These are phyloP conservation scores for Aegilops longissima DNA, from an alignment of 176 grass and related monocot species.

Conservation along the genomic window DNA sequence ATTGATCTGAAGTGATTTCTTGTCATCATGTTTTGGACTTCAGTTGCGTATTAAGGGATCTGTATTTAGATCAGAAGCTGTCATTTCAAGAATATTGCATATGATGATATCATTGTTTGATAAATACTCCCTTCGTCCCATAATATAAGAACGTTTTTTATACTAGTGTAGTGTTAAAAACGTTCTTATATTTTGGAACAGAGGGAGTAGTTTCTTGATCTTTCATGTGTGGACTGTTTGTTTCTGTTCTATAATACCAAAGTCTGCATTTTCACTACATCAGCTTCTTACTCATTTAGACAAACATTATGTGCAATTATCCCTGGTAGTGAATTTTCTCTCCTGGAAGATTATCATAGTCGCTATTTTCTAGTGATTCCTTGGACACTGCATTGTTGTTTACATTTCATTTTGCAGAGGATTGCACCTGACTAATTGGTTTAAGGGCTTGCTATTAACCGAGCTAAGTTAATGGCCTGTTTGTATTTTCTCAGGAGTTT, in stretches of 20 bases:
- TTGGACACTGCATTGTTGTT: no score
- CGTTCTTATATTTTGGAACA: no score
- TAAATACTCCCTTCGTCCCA: neutral
- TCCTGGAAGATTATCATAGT: neutral
- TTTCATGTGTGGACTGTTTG: neutral
- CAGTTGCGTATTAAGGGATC: neutral
- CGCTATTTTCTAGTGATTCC: neutral
- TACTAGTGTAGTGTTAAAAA: no score
- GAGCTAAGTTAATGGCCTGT: neutral
- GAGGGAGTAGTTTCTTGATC: neutral
- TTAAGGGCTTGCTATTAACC: neutral
- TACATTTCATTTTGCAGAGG: neutral
- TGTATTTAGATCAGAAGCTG: neutral
- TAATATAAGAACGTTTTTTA: no score
- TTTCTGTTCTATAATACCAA: neutral
- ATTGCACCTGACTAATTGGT: neutral
- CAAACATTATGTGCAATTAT: neutral
- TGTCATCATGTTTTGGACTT: neutral
- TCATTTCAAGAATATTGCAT: neutral
- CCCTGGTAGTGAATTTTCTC: neutral
- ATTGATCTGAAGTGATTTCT: neutral
- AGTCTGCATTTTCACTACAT: neutral
- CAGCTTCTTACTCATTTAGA: neutral
- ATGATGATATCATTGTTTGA: neutral
- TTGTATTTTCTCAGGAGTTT: constrained; percentile 62